phyloP scores from a whole-genome alignment of 805 yeast genomes.

The Nakazawaea anatomiae region DNA sequence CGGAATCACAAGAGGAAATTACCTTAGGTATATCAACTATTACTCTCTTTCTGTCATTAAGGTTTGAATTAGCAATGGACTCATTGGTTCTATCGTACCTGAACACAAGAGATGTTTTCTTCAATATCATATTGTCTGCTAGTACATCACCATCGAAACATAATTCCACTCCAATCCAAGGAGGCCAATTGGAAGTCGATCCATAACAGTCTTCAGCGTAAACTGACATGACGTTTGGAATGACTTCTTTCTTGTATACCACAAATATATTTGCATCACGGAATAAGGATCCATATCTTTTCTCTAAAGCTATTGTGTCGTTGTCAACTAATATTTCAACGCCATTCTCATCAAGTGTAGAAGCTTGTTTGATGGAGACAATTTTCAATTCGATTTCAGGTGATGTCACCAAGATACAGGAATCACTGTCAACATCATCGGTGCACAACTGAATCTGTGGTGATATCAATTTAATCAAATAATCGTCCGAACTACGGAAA shows the following conservation, averaged over 20 bases:
- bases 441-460: constrained; percentile 78
- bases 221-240: constrained; percentile 29
- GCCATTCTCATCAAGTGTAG: constrained; percentile 29
- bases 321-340: constrained; percentile 12
- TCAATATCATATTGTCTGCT: constrained; percentile 47
- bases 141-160: constrained; percentile 49
- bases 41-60: constrained; percentile 35
- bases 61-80: constrained; percentile 20
- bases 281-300: constrained; percentile 63
- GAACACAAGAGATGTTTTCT: constrained; percentile 56
- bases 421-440: constrained; percentile 37
- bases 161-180: constrained; percentile 76
- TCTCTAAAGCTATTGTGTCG: constrained; percentile 35
- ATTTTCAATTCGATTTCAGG: constrained; percentile 67
- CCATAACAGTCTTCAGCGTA: constrained; percentile 56
- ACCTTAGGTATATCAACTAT: constrained; percentile 67
- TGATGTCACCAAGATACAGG: constrained; percentile 65
- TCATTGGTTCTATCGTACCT: constrained; percentile 51
- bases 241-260: constrained; percentile 45
- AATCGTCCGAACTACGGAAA: constrained; percentile 43
- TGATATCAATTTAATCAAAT: constrained; percentile 59
- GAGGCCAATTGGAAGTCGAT: constrained; percentile 69
- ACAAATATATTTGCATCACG: constrained; percentile 69
- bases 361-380: constrained; percentile 51
- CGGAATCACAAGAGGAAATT: constrained; percentile 62